Evolutionary conservation across 2,329 filamentous ascomycete species (phyloP).

Genomic region (Cytospora mali): DNA sequence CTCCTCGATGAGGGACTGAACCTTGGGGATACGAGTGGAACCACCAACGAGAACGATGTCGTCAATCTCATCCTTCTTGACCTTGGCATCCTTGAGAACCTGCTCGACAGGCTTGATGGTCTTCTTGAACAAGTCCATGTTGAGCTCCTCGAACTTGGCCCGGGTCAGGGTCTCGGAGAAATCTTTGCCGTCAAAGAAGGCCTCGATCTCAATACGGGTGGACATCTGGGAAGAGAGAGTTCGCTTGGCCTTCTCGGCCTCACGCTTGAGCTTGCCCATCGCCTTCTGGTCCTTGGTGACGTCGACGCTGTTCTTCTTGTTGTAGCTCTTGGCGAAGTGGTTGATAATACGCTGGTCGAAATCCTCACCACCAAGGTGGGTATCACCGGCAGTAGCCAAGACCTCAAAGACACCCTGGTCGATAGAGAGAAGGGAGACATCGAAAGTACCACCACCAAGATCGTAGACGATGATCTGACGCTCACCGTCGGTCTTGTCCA

Average conservation of each 20-base stretch:
- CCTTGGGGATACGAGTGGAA: slow-evolving; percentile 99
- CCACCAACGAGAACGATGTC: slow-evolving; percentile 98
- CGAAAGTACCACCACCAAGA: slow-evolving; percentile 91
- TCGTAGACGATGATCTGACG: slow-evolving; percentile 92
- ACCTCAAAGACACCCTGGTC: slow-evolving; percentile 95
- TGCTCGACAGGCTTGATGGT: slow-evolving; percentile 98
- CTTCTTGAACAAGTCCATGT: slow-evolving; percentile 99
- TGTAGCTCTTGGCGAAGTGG: slow-evolving; percentile 95
- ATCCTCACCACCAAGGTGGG: slow-evolving; percentile 96
- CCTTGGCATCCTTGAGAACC: slow-evolving; percentile 96
- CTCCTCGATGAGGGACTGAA: slow-evolving; percentile 91
- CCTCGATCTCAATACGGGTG: slow-evolving; percentile 93
- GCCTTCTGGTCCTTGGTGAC: slow-evolving; percentile 94
- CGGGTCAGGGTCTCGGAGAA: slow-evolving; percentile 98
- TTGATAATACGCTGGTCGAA: slow-evolving; percentile 98
- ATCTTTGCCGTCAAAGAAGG: slow-evolving; percentile 94
- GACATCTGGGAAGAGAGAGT: slow-evolving; percentile 94
- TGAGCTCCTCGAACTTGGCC: slow-evolving; percentile 99
- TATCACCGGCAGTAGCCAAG: slow-evolving; percentile 92
- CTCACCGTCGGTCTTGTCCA: slow-evolving; percentile 83
- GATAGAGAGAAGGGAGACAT: slow-evolving; percentile 91
- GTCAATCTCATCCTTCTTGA: slow-evolving; percentile 92
- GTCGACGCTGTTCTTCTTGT: slow-evolving; percentile 95
- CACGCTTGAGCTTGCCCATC: slow-evolving; percentile 99
- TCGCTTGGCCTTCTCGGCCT: slow-evolving; percentile 99